These are phyloP conservation scores for Tolypocladium nubicola DNA, from an alignment of 2,329 filamentous ascomycete species.

Conservation along the genomic window DNA sequence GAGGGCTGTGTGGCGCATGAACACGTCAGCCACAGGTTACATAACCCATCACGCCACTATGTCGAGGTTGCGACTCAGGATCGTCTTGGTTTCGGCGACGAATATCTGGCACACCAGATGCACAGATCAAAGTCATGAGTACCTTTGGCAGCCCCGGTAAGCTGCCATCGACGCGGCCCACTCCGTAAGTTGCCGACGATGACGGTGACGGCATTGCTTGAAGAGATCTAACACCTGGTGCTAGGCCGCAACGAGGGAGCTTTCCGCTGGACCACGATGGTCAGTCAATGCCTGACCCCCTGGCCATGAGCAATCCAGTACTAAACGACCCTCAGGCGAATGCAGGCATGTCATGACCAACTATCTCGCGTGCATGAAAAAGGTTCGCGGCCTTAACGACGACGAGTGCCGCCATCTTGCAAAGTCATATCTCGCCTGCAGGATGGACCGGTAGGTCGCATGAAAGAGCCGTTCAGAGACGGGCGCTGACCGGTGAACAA, in stretches of 20 bases:
- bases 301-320: neutral
- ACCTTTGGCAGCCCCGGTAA: constrained; percentile 63
- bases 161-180: constrained; percentile 54
- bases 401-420: constrained; percentile 75
- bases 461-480: neutral
- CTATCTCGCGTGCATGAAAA: constrained; percentile 83
- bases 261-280: constrained; percentile 94
- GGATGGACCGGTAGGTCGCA: constrained; percentile 75
- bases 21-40: neutral
- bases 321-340: constrained; percentile 50
- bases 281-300: constrained; percentile 12
- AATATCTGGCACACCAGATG: neutral
- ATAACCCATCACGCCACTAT: neutral
- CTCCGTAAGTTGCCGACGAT: constrained; percentile 43
- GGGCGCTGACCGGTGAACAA: constrained; percentile 19
- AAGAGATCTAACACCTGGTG: neutral
- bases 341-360: constrained; percentile 81
- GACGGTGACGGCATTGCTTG: constrained; percentile 1
- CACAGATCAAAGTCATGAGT: constrained; percentile 33
- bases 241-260: constrained; percentile 81
- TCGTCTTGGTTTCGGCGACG: neutral
- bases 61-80: neutral
- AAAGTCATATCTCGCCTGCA: constrained; percentile 79
- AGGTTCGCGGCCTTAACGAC: constrained; percentile 73
- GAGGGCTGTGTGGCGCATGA: neutral